Percentiles rank a stretch among this genome's conserved stretches.
Evolutionary conservation across 2,329 filamentous ascomycete species (phyloP).

Genomic region (Grosmannia huntii): DNA sequence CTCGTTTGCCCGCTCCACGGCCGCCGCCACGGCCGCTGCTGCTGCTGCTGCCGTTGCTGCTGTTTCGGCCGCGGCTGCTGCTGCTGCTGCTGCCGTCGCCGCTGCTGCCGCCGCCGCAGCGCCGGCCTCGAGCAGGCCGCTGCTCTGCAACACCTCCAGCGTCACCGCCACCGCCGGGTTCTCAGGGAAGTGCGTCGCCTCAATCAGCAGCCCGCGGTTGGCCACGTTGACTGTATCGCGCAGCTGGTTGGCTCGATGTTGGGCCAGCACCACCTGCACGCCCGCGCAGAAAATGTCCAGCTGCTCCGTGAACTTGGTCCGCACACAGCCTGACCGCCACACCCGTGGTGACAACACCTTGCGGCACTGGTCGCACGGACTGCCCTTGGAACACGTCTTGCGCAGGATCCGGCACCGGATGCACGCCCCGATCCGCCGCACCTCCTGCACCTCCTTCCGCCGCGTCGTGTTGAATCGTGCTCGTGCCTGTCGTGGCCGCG

Average conservation of each 20-base stretch:
- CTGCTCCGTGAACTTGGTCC: slow-evolving; percentile 48
- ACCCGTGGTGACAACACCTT: slow-evolving; percentile 51
- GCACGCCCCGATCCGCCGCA: slow-evolving; percentile 52
- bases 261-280: slow-evolving; percentile 48
- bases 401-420: slow-evolving; percentile 53
- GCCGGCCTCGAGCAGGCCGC: slow-evolving; percentile 17
- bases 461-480: slow-evolving; percentile 44
- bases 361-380: slow-evolving; percentile 49
- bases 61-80: not conserved
- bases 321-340: slow-evolving; percentile 52
- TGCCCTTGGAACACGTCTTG: slow-evolving; percentile 53
- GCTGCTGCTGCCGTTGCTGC: not conserved
- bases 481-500: slow-evolving; percentile 37
- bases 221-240: slow-evolving; percentile 37
- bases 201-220: slow-evolving; percentile 36
- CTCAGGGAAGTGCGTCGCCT: slow-evolving; percentile 45
- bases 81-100: slow-evolving; percentile 3
- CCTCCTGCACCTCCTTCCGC: slow-evolving; percentile 52
- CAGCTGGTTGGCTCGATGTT: slow-evolving; percentile 43
- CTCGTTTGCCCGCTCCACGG: not conserved
- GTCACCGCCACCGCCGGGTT: slow-evolving; percentile 23
- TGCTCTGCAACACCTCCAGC: slow-evolving; percentile 30
- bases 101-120: slow-evolving; percentile 10
- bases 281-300: slow-evolving; percentile 51
- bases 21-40: not conserved